Evolutionary conservation across 306 rosid genomes (phyloP).

Genomic region (Ormosia semicastrata): DNA sequence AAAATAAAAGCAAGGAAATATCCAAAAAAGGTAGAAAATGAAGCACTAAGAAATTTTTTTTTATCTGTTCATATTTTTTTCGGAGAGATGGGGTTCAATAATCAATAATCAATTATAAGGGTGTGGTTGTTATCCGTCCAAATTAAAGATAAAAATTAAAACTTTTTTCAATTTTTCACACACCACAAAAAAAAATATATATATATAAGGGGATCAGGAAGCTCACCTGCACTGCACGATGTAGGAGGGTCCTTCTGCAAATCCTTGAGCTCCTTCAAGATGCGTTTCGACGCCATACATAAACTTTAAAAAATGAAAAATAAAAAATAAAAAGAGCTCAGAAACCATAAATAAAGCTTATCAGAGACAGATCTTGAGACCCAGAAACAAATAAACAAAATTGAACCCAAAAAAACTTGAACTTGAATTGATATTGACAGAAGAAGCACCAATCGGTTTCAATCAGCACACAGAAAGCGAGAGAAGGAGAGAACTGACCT

Average conservation of each 20-base stretch:
- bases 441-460: not conserved
- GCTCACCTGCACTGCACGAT: slow-evolving; percentile 85
- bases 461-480: not conserved
- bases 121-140: not conserved
- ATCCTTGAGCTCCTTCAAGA: slow-evolving; percentile 90
- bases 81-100: not conserved
- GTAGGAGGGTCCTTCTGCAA: slow-evolving; percentile 92
- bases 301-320: not conserved
- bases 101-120: not conserved
- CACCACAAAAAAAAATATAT: not conserved
- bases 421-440: not conserved
- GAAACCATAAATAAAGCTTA: not conserved
- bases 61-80: not conserved
- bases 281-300: slow-evolving; percentile 79
- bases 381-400: not conserved
- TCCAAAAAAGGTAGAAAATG: not conserved
- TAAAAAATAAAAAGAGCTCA: not conserved
- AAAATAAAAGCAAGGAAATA: not conserved
- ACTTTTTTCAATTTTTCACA: not conserved
- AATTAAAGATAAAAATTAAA: not conserved
- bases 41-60: not conserved
- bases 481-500: slow-evolving; percentile 1
- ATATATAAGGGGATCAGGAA: not conserved
- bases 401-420: not conserved
- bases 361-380: slow-evolving; percentile 34